A percentile compares a stretch with the other conserved stretches of the same genome.
Conservation (phyloP, 1,284 basidiomycete species). For the Trametes sp. region DNA sequence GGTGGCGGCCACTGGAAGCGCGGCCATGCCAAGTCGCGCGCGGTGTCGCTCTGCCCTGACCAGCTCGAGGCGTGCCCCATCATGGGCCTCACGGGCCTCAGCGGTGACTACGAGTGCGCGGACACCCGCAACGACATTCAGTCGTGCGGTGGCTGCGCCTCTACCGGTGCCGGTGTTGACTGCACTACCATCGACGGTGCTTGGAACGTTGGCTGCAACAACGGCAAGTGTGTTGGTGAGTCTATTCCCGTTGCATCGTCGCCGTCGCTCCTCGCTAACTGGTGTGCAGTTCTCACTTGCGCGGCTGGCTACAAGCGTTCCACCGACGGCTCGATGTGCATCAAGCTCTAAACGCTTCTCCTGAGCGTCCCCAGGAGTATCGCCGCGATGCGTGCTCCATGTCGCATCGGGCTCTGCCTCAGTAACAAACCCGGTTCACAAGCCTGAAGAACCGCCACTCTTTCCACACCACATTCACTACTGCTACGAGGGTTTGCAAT, state of each 20-base stretch:
- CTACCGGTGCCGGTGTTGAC: constrained; percentile 69
- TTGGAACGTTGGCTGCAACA: constrained; percentile 73
- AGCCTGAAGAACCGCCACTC: constrained; percentile 28
- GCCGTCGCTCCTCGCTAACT: constrained; percentile 7
- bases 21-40: constrained; percentile 47
- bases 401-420: not conserved
- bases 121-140: constrained; percentile 62
- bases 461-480: constrained; percentile 24
- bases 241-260: constrained; percentile 25
- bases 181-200: constrained; percentile 72
- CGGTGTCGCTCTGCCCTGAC: constrained; percentile 58
- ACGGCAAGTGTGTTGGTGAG: constrained; percentile 64
- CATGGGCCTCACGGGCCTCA: constrained; percentile 43
- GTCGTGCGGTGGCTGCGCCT: constrained; percentile 79
- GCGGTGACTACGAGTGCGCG: constrained; percentile 68
- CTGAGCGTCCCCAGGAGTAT: constrained; percentile 11
- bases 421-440: constrained; percentile 11
- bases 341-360: constrained; percentile 47
- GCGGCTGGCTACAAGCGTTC: constrained; percentile 58
- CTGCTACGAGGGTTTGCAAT: constrained; percentile 10
- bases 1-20: constrained; percentile 43
- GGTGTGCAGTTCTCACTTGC: constrained; percentile 63
- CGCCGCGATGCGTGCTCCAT: not conserved
- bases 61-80: constrained; percentile 71
- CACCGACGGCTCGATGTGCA: constrained; percentile 60